Evolutionary conservation across 2,329 filamentous ascomycete species (phyloP).

Genomic region (Aschersonia sp.): DNA sequence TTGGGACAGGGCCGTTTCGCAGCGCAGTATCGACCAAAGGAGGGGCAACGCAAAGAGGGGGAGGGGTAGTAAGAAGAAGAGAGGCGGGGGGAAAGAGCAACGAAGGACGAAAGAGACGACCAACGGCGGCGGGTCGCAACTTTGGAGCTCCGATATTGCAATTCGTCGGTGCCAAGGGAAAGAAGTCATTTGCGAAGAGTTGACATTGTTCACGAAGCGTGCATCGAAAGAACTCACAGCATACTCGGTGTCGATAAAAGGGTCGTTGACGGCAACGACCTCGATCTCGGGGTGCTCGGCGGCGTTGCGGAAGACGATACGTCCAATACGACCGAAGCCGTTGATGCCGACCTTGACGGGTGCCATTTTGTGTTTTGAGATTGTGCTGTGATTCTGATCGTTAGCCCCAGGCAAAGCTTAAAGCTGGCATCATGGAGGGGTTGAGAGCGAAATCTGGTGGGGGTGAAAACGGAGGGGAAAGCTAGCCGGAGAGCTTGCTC

Average conservation of each 20-base stretch:
- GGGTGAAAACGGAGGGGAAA: not conserved
- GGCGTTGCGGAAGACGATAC: conserved; percentile 98
- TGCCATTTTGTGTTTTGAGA: conserved; percentile 20
- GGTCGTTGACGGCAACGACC: conserved; percentile 95
- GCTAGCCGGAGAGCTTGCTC: no score
- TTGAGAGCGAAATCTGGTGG: not conserved
- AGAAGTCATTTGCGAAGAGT: not conserved
- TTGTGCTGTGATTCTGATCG: not conserved
- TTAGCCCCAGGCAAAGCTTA: not conserved
- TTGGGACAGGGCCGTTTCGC: not conserved
- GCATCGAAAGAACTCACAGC: conserved; percentile 53
- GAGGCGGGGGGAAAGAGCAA: conserved; percentile 5
- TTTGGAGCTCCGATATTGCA: not conserved
- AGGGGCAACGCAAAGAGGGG: not conserved
- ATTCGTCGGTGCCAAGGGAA: not conserved
- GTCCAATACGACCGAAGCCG: conserved; percentile 98
- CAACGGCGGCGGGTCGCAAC: no score
- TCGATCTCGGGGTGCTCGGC: conserved; percentile 80
- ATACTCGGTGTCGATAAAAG: conserved; percentile 96
- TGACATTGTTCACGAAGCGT: not conserved
- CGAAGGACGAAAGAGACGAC: not conserved
- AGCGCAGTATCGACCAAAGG: not conserved
- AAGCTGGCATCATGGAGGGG: not conserved
- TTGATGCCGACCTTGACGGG: conserved; percentile 84
- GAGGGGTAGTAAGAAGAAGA: conserved; percentile 5